Percentiles rank a stretch among this genome's conserved stretches.
These are phyloP conservation scores for Stenogyne calaminthoides DNA, from an alignment of 305 asterid species.

Conservation along the genomic window DNA sequence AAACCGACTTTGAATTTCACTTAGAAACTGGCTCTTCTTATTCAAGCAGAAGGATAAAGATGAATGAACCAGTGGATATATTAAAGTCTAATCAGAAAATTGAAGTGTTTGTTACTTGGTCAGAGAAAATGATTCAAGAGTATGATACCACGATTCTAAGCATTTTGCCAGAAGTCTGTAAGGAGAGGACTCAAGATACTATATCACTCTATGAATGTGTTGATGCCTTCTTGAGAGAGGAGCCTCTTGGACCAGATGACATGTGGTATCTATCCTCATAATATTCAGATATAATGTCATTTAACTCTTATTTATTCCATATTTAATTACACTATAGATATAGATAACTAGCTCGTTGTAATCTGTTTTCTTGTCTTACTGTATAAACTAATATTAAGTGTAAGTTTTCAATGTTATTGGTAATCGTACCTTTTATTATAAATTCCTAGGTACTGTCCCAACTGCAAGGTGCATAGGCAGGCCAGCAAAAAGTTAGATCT, in stretches of 20 bases:
- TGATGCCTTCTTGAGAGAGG: slow-evolving; percentile 79
- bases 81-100: slow-evolving; percentile 16
- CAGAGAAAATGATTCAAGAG: slow-evolving; percentile 47
- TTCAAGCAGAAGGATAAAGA: slow-evolving; percentile 37
- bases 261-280: slow-evolving; percentile 58
- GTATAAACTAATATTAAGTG: background rate
- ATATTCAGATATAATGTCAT: slow-evolving; percentile 9
- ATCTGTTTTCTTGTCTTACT: background rate
- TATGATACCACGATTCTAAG: slow-evolving; percentile 50
- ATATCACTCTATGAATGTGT: slow-evolving; percentile 65
- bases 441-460: slow-evolving; percentile 67
- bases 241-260: slow-evolving; percentile 89
- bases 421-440: slow-evolving; percentile 11
- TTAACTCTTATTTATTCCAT: background rate
- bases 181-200: slow-evolving; percentile 51
- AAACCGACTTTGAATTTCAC: slow-evolving; percentile 41
- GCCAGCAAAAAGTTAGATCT: slow-evolving; percentile 79
- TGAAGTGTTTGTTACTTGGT: slow-evolving; percentile 61
- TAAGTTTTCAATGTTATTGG: background rate
- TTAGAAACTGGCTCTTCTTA: slow-evolving; percentile 23
- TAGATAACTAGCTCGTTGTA: background rate
- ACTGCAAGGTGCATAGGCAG: slow-evolving; percentile 70
- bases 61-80: slow-evolving; percentile 54
- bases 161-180: slow-evolving; percentile 54
- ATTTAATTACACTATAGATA: background rate